Evolutionary conservation across 805 yeast species (phyloP), one percentile per base, ranked within the genome.

Genomic region (Candida nonsorbophila): DNA sequence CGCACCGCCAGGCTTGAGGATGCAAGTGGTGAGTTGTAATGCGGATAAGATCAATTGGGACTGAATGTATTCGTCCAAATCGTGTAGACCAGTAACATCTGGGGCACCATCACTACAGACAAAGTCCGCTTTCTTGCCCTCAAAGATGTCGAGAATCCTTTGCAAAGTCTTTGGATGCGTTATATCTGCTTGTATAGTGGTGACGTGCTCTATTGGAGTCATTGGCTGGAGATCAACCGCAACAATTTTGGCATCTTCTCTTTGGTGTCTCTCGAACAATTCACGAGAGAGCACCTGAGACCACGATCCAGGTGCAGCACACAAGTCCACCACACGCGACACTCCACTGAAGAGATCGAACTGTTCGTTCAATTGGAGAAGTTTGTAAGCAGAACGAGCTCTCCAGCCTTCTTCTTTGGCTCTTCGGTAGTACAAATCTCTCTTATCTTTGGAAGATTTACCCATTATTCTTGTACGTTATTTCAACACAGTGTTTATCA

Each of bases 251-350:
- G 84, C 76, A 19, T 67, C 64, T 4, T 50, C 55, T 9, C 55
- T 51, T 12, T 50, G 48, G 27, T 53, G 51, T 20, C 56, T 68
- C 36, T 65, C 63, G 42, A 69, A 75, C 22, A 84, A 57, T 45
- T 79, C 79, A 42, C 84, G 59, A 18, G 92, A 79, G 9, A 92
- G 69, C 0, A 92, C 98, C 53, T 92, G 98, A 1, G 95, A 84
- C 98, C 98, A 92, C 3, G 97, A 86, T 33, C 98, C 98, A n/a
- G 52, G 52, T 7, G 97, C 98, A 20, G 98, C 98, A 68, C 98
- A 92, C 17, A 92, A 67, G 58, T 92, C 98, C 4, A 92, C 98
- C 4, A 92, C 97, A 44, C 95, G 65, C 24, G 67, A 69, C 20
- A 87, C 77, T 22, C 76, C 81, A 28, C 77, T 69, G 33, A 92